Conservation (phyloP, 2,329 filamentous ascomycete genomes). For the Colletotrichum scovillei region DNA sequence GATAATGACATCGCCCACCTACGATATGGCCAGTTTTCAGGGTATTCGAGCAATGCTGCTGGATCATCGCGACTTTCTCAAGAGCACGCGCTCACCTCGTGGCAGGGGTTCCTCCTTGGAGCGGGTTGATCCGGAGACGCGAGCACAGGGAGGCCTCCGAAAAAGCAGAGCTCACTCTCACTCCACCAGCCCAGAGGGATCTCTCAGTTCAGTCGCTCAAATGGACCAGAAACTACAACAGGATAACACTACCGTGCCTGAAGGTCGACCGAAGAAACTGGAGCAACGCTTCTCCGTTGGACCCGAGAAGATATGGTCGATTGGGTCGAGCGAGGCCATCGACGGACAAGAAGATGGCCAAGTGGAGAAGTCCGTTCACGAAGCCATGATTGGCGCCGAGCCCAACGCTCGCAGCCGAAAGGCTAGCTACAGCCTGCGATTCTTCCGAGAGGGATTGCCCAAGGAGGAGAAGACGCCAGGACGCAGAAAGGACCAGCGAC, state of each 20-base stretch:
- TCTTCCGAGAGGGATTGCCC: slow-evolving; percentile 75
- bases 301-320: slow-evolving; percentile 73
- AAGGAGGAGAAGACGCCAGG: slow-evolving; percentile 60
- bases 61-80: slow-evolving; percentile 47
- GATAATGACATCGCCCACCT: slow-evolving; percentile 46
- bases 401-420: slow-evolving; percentile 74
- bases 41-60: slow-evolving; percentile 51
- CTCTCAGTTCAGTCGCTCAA: slow-evolving; percentile 36
- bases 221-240: slow-evolving; percentile 36
- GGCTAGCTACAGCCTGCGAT: slow-evolving; percentile 73
- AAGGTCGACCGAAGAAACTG: slow-evolving; percentile 49
- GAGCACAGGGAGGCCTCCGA: slow-evolving; percentile 35
- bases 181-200: slow-evolving; percentile 41
- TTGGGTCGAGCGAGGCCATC: slow-evolving; percentile 62
- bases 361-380: slow-evolving; percentile 73
- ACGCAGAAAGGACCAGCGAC: slow-evolving; percentile 61
- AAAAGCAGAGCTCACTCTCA: slow-evolving; percentile 38
- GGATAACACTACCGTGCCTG: slow-evolving; percentile 35
- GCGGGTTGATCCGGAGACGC: slow-evolving; percentile 49
- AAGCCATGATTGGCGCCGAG: slow-evolving; percentile 70
- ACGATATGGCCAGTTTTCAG: slow-evolving; percentile 44
- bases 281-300: slow-evolving; percentile 57
- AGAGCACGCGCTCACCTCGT: slow-evolving; percentile 40
- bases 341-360: slow-evolving; percentile 62
- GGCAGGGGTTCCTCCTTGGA: slow-evolving; percentile 43